Evolutionary conservation across 768 basidiomycete genomes (phyloP).

Genomic region (Macrocybe gigantea): DNA sequence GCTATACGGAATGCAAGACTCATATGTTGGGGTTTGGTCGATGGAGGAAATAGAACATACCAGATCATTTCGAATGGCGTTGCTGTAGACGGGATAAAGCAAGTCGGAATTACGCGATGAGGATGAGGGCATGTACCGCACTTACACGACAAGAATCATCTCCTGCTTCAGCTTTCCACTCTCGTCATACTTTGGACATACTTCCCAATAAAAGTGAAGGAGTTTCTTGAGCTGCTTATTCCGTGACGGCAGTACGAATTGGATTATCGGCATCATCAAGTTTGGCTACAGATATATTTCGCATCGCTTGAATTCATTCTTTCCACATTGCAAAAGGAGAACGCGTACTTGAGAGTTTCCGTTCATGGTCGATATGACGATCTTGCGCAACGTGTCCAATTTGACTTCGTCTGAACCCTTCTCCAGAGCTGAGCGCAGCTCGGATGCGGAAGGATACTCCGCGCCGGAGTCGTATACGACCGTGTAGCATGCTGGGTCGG

Average conservation of each 20-base stretch:
- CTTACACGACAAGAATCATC: slow-evolving; percentile 98
- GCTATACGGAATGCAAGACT: slow-evolving; percentile 35
- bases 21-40: slow-evolving; percentile 4
- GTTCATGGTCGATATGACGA: slow-evolving; percentile 91
- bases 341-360: slow-evolving; percentile 80
- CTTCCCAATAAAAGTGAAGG: slow-evolving; percentile 94
- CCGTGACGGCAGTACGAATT: slow-evolving; percentile 92
- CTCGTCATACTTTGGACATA: slow-evolving; percentile 97
- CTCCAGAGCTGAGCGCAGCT: slow-evolving; percentile 78
- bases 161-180: slow-evolving; percentile 97
- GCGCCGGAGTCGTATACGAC: slow-evolving; percentile 67
- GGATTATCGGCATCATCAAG: slow-evolving; percentile 96
- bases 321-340: neutral
- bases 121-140: slow-evolving; percentile 11
- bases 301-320: no score
- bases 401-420: slow-evolving; percentile 97
- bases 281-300: slow-evolving; percentile 49
- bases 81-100: slow-evolving; percentile 40
- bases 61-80: slow-evolving; percentile 96
- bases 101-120: neutral
- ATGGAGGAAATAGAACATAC: slow-evolving; percentile 37
- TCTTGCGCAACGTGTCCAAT: slow-evolving; percentile 90
- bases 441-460: slow-evolving; percentile 75
- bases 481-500: slow-evolving; percentile 72
- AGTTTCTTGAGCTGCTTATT: slow-evolving; percentile 98